A percentile compares a stretch with the other conserved stretches of the same genome.
These are phyloP conservation scores for Cordia subcordata DNA, from an alignment of 257 asterid species.

Conservation along the genomic window DNA sequence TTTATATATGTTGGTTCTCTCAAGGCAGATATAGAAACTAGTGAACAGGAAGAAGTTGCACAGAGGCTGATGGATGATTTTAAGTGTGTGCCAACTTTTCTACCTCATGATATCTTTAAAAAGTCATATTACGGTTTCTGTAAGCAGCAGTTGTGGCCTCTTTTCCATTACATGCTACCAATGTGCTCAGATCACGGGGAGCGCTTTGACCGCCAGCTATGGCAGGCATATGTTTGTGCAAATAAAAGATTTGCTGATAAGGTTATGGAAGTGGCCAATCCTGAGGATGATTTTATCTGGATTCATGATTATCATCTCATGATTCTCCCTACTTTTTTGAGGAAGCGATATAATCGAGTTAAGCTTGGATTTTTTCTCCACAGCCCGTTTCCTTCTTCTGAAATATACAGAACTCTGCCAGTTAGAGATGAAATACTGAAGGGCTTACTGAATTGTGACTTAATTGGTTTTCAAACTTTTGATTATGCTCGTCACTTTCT, in stretches of 20 bases:
- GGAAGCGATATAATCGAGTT: conserved; percentile 78
- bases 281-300: conserved; percentile 85
- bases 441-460: conserved; percentile 73
- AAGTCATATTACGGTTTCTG: conserved; percentile 77
- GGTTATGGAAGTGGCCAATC: conserved; percentile 78
- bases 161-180: conserved; percentile 94
- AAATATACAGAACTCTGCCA: conserved; percentile 82
- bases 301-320: conserved; percentile 90
- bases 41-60: conserved; percentile 83
- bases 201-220: conserved; percentile 74
- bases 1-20: conserved; percentile 47
- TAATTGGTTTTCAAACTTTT: conserved; percentile 84
- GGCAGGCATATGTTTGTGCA: conserved; percentile 86
- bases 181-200: conserved; percentile 89
- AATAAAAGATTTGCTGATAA: conserved; percentile 81
- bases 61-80: conserved; percentile 68
- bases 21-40: conserved; percentile 42
- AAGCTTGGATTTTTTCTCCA: conserved; percentile 90
- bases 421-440: conserved; percentile 83
- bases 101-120: conserved; percentile 65
- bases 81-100: conserved; percentile 79
- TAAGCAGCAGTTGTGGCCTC: conserved; percentile 93
- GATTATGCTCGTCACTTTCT: conserved; percentile 93
- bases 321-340: conserved; percentile 83
- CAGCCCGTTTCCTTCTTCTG: conserved; percentile 94